A percentile compares a stretch with the other conserved stretches of the same genome.
Evolutionary conservation across 1,284 basidiomycete species (phyloP).

Genomic region (Melampsora americana): DNA sequence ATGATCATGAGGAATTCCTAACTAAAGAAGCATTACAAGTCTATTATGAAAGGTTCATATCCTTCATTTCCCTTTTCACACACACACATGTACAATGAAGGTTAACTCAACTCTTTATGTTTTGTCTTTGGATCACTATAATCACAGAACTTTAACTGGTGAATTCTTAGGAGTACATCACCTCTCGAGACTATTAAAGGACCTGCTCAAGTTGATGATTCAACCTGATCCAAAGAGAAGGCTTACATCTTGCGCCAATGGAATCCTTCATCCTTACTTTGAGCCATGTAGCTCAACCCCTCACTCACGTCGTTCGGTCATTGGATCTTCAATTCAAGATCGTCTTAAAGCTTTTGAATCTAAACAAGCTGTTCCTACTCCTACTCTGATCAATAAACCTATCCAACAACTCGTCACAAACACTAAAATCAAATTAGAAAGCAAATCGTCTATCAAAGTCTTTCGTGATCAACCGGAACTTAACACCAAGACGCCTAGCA

Average conservation of each 20-base stretch:
- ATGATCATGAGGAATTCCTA: constrained; percentile 73
- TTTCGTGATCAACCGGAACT: background rate
- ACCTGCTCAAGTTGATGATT: constrained; percentile 70
- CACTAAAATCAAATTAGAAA: background rate
- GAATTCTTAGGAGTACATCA: constrained; percentile 39
- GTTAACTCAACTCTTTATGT: constrained; percentile 64
- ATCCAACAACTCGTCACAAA: background rate
- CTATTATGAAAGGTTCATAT: constrained; percentile 66
- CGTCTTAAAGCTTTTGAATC: background rate
- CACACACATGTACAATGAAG: constrained; percentile 66
- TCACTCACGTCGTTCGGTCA: background rate
- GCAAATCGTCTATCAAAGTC: background rate
- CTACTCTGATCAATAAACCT: background rate
- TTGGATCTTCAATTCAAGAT: background rate
- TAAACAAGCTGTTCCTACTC: background rate
- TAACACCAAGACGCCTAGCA: background rate
- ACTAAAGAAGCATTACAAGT: constrained; percentile 73
- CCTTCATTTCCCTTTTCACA: background rate
- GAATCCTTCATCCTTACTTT: constrained; percentile 70
- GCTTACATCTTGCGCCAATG: constrained; percentile 63
- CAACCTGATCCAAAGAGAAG: constrained; percentile 69
- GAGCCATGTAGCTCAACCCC: background rate
- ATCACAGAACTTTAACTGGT: background rate
- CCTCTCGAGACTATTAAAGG: constrained; percentile 57
- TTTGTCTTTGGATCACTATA: constrained; percentile 44